These are phyloP conservation scores for Ganoderma meredithae DNA, from an alignment of 1,284 basidiomycete species.

Conservation along the genomic window DNA sequence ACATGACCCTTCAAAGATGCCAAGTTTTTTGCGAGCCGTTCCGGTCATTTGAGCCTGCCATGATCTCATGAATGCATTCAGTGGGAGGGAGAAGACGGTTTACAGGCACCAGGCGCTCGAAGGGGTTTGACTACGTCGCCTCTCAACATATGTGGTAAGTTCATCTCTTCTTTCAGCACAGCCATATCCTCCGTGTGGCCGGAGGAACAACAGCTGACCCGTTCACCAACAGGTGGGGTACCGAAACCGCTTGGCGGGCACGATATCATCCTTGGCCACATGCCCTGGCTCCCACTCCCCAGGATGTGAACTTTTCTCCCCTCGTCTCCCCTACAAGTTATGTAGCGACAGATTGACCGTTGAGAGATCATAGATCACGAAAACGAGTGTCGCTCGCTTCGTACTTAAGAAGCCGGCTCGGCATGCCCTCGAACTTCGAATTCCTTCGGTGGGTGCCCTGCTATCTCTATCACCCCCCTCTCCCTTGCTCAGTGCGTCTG, in stretches of 20 bases:
- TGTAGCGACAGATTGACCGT: not conserved
- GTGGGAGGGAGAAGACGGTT: not conserved
- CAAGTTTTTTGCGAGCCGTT: not conserved
- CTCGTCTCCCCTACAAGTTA: not conserved
- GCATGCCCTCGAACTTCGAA: not conserved
- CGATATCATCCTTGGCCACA: not conserved
- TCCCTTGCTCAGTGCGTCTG: not conserved
- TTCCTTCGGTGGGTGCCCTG: not conserved
- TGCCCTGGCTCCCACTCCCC: not conserved
- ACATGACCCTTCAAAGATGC: not conserved
- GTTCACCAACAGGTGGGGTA: slow-evolving; percentile 2
- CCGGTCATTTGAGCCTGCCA: not conserved
- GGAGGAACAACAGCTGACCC: slow-evolving; percentile 4
- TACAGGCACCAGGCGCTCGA: not conserved
- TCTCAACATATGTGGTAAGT: not conserved
- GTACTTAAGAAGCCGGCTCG: slow-evolving; percentile 8
- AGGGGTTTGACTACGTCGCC: not conserved
- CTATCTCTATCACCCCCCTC: not conserved
- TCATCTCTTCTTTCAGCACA: not conserved
- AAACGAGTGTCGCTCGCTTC: not conserved
- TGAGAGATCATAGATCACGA: slow-evolving; percentile 1
- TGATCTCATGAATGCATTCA: not conserved
- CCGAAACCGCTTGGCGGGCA: not conserved
- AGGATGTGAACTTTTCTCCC: not conserved
- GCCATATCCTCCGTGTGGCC: not conserved